Evolutionary conservation across 192 early-diverging fungal species (phyloP).

Genomic region (Backusella luteola): DNA sequence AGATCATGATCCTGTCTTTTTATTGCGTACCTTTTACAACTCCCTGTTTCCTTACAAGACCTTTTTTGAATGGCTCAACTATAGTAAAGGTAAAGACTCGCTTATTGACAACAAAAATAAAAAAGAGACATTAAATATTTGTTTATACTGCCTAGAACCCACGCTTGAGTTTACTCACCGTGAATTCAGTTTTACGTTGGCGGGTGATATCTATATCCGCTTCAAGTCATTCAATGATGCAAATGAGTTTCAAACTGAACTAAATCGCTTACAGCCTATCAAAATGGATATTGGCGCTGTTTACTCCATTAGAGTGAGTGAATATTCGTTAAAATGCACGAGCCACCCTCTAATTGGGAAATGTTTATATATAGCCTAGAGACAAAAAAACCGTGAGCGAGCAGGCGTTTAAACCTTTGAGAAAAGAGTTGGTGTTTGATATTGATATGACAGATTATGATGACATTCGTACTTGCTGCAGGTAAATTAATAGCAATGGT

Average conservation of each 20-base stretch:
- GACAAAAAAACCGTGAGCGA: conserved; percentile 76
- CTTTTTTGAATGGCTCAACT: conserved; percentile 87
- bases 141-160: conserved; percentile 34
- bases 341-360: background rate
- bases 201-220: conserved; percentile 80
- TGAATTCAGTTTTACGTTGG: conserved; percentile 90
- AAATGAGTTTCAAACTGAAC: conserved; percentile 73
- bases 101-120: background rate
- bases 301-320: conserved; percentile 70
- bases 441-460: conserved; percentile 99
- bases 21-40: background rate
- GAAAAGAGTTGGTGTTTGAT: conserved; percentile 96
- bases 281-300: conserved; percentile 98
- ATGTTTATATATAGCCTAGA: conserved; percentile 58
- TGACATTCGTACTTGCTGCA: conserved; percentile 94
- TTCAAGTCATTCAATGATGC: conserved; percentile 79
- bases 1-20: background rate
- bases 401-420: conserved; percentile 70
- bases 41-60: conserved; percentile 78
- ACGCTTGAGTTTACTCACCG: conserved; percentile 80
- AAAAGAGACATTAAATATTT: background rate
- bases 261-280: conserved; percentile 73
- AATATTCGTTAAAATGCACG: too few species aligned
- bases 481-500: conserved; percentile 30
- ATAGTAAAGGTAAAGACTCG: conserved; percentile 54